Percentiles rank a stretch among this genome's conserved stretches.
These are phyloP conservation scores for Metschnikowia noctiluminum DNA, from an alignment of 805 yeast species.

Conservation along the genomic window DNA sequence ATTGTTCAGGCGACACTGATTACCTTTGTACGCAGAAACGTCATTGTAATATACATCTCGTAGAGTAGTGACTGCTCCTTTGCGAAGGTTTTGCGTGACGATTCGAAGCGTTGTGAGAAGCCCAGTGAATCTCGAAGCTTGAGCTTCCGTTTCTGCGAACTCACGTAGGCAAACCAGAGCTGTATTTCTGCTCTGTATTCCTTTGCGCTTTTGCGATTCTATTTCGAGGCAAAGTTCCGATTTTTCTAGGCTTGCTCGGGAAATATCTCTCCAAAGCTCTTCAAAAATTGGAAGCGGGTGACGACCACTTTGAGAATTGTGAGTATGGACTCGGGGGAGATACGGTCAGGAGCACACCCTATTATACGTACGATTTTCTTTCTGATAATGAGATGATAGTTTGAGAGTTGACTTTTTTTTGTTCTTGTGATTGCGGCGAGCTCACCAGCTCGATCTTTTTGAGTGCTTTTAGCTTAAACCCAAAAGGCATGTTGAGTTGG, in stretches of 20 bases:
- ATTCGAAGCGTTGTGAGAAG: conserved; percentile 10
- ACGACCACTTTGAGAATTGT: not conserved
- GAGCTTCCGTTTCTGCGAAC: conserved; percentile 9
- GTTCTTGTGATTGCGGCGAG: not conserved
- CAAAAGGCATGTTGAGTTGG: not conserved
- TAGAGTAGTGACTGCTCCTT: conserved; percentile 10
- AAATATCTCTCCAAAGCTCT: not conserved
- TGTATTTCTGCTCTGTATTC: not conserved
- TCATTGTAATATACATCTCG: conserved; percentile 18
- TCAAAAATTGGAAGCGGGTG: conserved; percentile 1
- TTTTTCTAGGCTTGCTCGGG: not conserved
- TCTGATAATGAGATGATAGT: not conserved
- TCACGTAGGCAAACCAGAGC: conserved; percentile 5
- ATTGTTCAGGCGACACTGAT: conserved; percentile 12
- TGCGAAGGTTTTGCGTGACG: conserved; percentile 5
- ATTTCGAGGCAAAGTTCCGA: conserved; percentile 1
- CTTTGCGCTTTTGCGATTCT: not conserved
- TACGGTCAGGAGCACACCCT: not conserved
- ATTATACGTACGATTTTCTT: not conserved
- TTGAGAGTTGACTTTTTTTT: not conserved
- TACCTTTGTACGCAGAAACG: conserved; percentile 14
- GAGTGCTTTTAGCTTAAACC: not conserved
- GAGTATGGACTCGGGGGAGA: not conserved
- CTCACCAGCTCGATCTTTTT: not conserved
- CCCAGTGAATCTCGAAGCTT: conserved; percentile 10